Evolutionary conservation across 345 rosid genomes (phyloP).

Genomic region (Linum trigynum): DNA sequence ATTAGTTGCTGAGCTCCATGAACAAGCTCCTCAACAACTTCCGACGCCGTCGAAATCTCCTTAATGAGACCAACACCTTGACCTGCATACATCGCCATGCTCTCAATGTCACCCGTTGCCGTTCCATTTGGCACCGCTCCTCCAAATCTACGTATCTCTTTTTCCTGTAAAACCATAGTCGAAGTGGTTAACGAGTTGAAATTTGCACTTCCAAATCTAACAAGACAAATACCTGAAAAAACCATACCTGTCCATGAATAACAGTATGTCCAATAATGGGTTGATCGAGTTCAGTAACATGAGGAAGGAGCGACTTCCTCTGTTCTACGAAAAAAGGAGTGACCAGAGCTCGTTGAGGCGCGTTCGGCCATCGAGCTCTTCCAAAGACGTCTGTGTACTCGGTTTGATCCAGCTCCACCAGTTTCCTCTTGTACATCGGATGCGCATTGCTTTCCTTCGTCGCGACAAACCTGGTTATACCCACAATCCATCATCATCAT

Average conservation of each 20-base stretch:
- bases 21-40: constrained; percentile 52
- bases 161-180: constrained; percentile 39
- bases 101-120: constrained; percentile 68
- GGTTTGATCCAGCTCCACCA: constrained; percentile 56
- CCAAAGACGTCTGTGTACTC: constrained; percentile 71
- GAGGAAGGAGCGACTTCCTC: constrained; percentile 48
- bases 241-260: constrained; percentile 46
- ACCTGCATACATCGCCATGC: constrained; percentile 91
- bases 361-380: constrained; percentile 79
- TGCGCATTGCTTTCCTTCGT: constrained; percentile 81
- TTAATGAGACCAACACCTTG: constrained; percentile 69
- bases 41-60: constrained; percentile 68
- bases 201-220: neutral
- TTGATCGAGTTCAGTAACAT: constrained; percentile 54
- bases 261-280: constrained; percentile 66
- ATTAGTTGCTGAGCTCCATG: constrained; percentile 56
- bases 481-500: neutral
- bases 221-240: constrained; percentile 11
- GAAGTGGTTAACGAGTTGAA: neutral
- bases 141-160: constrained; percentile 51
- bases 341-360: constrained; percentile 61
- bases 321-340: constrained; percentile 52
- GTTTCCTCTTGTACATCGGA: constrained; percentile 60
- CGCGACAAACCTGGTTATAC: constrained; percentile 53
- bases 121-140: constrained; percentile 67